Evolutionary conservation across 2,329 filamentous ascomycete species (phyloP).

Genomic region (Thielaviopsis populi): DNA sequence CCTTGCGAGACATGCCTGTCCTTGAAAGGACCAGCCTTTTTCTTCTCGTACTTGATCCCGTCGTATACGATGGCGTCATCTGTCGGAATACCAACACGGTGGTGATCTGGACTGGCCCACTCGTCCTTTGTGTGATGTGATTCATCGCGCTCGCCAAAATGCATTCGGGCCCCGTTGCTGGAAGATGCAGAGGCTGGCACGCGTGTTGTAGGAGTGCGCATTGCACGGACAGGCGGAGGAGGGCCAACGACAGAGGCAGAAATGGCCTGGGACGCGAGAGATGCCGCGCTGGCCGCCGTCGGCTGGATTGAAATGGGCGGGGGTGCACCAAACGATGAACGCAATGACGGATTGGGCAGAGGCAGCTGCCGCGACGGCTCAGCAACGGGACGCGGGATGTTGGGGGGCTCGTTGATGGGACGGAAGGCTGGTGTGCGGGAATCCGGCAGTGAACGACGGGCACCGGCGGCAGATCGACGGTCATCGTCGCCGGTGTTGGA

Average conservation of each 20-base stretch:
- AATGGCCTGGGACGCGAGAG: background rate
- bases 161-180: background rate
- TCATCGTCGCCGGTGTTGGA: background rate
- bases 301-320: background rate
- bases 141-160: slow-evolving; percentile 3
- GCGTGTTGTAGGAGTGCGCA: background rate
- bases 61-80: slow-evolving; percentile 43
- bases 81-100: slow-evolving; percentile 18
- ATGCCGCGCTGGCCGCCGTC: background rate
- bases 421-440: slow-evolving; percentile 7
- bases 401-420: slow-evolving; percentile 8
- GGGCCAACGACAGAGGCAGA: background rate
- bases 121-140: background rate
- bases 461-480: background rate
- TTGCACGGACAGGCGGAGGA: background rate
- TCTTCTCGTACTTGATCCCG: slow-evolving; percentile 48
- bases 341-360: background rate
- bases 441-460: slow-evolving; percentile 13
- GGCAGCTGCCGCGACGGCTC: slow-evolving; percentile 7
- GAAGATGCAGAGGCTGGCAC: background rate
- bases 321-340: background rate
- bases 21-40: slow-evolving; percentile 43
- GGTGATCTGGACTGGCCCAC: slow-evolving; percentile 4
- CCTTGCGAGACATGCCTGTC: slow-evolving; percentile 49
- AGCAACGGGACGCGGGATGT: background rate